A percentile compares a stretch with the other conserved stretches of the same genome.
These are phyloP conservation scores for Talaromyces sp. DNA, from an alignment of 2,329 filamentous ascomycete genomes.

Conservation along the genomic window DNA sequence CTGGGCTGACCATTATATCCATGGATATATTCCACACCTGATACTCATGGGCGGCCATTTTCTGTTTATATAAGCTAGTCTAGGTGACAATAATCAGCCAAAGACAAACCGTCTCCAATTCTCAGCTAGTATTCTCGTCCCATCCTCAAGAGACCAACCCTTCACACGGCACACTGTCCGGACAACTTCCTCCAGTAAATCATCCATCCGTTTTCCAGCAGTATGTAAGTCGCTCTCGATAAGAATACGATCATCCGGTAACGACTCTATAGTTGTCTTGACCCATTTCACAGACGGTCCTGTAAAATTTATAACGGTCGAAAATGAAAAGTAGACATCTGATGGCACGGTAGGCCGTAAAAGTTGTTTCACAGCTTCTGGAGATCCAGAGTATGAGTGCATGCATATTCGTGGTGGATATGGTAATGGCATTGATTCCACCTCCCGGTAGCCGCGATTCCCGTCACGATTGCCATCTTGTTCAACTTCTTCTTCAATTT, in stretches of 20 bases:
- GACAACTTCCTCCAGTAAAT: conserved; percentile 66
- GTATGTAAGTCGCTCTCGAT: conserved; percentile 86
- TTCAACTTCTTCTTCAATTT: conserved; percentile 21
- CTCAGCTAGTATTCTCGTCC: conserved; percentile 58
- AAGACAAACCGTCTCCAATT: conserved; percentile 79
- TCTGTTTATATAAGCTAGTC: background rate
- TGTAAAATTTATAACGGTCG: conserved; percentile 71
- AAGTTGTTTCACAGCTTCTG: conserved; percentile 73
- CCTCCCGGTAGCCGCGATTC: conserved; percentile 15
- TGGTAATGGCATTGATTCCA: conserved; percentile 42
- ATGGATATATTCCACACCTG: too few relatives aligned
- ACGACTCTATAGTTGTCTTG: conserved; percentile 61
- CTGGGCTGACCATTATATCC: background rate
- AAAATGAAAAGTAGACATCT: conserved; percentile 83
- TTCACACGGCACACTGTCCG: conserved; percentile 72
- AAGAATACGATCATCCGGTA: conserved; percentile 74
- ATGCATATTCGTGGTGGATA: conserved; percentile 88
- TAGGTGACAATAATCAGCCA: conserved; percentile 40
- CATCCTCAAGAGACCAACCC: conserved; percentile 69
- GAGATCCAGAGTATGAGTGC: conserved; percentile 82
- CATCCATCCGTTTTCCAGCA: conserved; percentile 78
- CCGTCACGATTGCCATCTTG: conserved; percentile 22
- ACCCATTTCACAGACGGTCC: conserved; percentile 48
- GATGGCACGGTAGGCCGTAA: conserved; percentile 66
- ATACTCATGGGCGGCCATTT: background rate